Evolutionary conservation across 2,329 filamentous ascomycete genomes (phyloP).

Genomic region (Macroventuria anomochaeta): DNA sequence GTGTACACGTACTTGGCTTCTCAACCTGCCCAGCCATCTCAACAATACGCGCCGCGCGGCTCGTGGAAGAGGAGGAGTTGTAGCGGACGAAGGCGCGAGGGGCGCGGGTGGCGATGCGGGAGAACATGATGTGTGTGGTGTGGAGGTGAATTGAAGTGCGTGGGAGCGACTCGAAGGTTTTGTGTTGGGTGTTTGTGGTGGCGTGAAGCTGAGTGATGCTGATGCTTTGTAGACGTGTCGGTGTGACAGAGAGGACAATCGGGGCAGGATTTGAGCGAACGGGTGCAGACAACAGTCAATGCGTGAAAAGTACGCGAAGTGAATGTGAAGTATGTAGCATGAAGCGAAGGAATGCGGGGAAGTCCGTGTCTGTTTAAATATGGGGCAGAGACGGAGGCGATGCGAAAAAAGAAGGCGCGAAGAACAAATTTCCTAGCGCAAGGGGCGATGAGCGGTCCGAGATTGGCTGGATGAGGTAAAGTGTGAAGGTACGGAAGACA

Average conservation of each 20-base stretch:
- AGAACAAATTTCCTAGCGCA: conserved; percentile 19
- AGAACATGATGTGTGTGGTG: conserved; percentile 20
- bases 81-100: conserved; percentile 32
- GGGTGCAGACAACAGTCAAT: neutral
- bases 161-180: neutral
- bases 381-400: conserved; percentile 3
- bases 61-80: conserved; percentile 39
- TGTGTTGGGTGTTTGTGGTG: neutral
- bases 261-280: neutral
- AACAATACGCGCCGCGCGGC: conserved; percentile 34
- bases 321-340: neutral
- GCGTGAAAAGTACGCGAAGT: neutral
- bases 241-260: too few species aligned
- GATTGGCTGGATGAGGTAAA: neutral
- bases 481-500: neutral
- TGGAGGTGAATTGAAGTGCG: neutral
- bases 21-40: conserved; percentile 41
- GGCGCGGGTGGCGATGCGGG: conserved; percentile 32
- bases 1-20: conserved; percentile 41
- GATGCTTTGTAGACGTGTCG: neutral
- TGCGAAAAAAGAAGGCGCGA: conserved; percentile 2
- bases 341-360: conserved; percentile 8
- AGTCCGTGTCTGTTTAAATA: conserved; percentile 12
- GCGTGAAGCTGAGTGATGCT: neutral
- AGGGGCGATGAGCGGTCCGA: conserved; percentile 4